Percentiles rank a stretch among this genome's conserved stretches.
Evolutionary conservation across 768 basidiomycete species (phyloP).

Genomic region (Amanita subjunquillea): DNA sequence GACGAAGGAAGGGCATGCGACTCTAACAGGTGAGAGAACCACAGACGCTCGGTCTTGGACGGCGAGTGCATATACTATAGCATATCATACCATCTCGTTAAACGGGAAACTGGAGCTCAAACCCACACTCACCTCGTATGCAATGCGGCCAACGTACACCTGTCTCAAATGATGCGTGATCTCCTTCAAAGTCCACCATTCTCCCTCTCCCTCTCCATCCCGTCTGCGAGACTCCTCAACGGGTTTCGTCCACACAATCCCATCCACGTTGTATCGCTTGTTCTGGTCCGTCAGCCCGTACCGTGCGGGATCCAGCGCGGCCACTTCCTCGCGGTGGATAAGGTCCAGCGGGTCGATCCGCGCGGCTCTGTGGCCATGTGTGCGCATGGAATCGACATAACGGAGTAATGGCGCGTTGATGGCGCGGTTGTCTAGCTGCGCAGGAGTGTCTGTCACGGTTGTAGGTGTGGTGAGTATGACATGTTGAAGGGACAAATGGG

Average conservation of each 20-base stretch:
- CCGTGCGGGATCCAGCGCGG: slow-evolving; percentile 63
- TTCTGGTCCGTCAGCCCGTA: slow-evolving; percentile 58
- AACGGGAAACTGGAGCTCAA: no score
- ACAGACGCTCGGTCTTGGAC: slow-evolving; percentile 74
- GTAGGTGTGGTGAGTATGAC: background rate
- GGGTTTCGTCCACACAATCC: slow-evolving; percentile 68
- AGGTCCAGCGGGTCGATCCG: slow-evolving; percentile 83
- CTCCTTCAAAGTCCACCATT: slow-evolving; percentile 59
- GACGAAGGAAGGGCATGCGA: slow-evolving; percentile 31
- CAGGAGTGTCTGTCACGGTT: slow-evolving; percentile 41
- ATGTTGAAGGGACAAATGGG: background rate
- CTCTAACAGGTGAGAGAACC: slow-evolving; percentile 85
- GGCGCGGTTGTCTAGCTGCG: slow-evolving; percentile 58
- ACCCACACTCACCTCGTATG: slow-evolving; percentile 50
- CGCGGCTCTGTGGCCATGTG: slow-evolving; percentile 77
- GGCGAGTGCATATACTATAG: slow-evolving; percentile 74
- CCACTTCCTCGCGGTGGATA: slow-evolving; percentile 72
- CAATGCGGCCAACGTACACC: slow-evolving; percentile 78
- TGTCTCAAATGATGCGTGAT: slow-evolving; percentile 61
- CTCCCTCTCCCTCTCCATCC: slow-evolving; percentile 16
- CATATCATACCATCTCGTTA: background rate
- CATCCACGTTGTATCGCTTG: slow-evolving; percentile 59
- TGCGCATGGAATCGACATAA: slow-evolving; percentile 84
- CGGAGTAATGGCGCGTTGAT: slow-evolving; percentile 72
- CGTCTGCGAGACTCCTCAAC: slow-evolving; percentile 18